Evolutionary conservation across 495 filamentous ascomycete species (phyloP), one percentile per base, ranked within the genome.

Genomic region (Neurospora sp.): DNA sequence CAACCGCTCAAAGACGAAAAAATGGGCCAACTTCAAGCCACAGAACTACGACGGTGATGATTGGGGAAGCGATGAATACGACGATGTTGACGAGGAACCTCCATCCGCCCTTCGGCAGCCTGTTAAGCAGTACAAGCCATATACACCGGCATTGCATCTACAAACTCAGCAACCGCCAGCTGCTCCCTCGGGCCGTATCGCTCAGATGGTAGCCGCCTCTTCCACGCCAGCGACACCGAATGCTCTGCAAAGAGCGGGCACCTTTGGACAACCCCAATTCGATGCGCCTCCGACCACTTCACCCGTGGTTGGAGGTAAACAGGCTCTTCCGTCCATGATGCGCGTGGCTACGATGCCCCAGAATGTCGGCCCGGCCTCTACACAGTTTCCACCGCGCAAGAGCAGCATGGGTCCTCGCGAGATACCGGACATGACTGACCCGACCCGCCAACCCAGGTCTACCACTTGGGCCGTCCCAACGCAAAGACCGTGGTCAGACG

Each of bases 41-140:
- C 89, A 90, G 73, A 91, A 91, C 73, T 99, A 99, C 77, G 96
- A 94, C 77, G 96, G 94, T 73, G 94, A 93, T 75, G 95, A 97
- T 77, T 98, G 96, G 93, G 96, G 94, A 53, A 92, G 91, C 68
- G 92, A 93, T 41, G 92, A 91, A 46, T 91, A 94, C 73, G 92
- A 94, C 75, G 90, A 89, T 39, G 73, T 81, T 35, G 81, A 84
- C 11, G 44, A 48, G 12, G 84, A 88, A 16, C 81, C 84, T 22
- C 83, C 85, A n/a, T 80, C 81, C 14, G 81, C 82, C 6, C 79
- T 78, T 20, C 84, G 78, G 73, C 70, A 78, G 46, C 79, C 80
- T 10, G 35, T 73, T 22, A 77, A 75, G 12, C 78, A 77, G 7
- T 77, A 77, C 1, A 72, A 73, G 71, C 76, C 76, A 9, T 74